Evolutionary conservation across 148 eudicot species (phyloP).

Genomic region (Camellia granthamiana): DNA sequence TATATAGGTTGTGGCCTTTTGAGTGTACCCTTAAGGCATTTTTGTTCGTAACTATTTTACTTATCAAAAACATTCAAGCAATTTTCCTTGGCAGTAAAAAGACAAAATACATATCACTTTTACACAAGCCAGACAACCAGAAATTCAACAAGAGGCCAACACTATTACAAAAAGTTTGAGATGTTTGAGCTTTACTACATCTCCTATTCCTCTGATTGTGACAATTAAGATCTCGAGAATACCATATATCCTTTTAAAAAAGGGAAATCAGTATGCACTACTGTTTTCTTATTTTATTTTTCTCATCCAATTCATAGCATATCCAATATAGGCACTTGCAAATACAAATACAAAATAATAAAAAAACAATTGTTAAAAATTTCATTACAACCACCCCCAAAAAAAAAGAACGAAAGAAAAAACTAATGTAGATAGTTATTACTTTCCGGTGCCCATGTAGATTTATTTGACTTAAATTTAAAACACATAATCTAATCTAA

Average conservation of each 20-base stretch:
- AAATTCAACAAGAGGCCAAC: background rate
- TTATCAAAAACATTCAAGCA: background rate
- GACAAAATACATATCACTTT: background rate
- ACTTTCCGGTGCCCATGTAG: background rate
- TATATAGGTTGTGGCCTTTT: too few species aligned
- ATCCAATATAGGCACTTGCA: background rate
- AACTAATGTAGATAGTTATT: background rate
- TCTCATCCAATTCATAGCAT: background rate
- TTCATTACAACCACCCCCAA: background rate
- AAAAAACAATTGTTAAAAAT: background rate
- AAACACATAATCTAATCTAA: background rate
- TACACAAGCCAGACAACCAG: background rate
- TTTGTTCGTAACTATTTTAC: too few species aligned
- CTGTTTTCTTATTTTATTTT: background rate
- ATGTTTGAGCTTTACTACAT: background rate
- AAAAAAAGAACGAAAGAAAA: background rate
- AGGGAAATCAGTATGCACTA: background rate
- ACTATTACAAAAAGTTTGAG: background rate
- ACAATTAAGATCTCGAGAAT: background rate
- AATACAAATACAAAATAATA: background rate
- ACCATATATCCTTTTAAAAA: background rate
- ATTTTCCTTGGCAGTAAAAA: background rate
- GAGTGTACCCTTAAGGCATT: too few species aligned
- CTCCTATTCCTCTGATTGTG: background rate
- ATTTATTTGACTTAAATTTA: conserved; percentile 10